Evolutionary conservation across 2,329 filamentous ascomycete species (phyloP).

Genomic region (Nemania sp.): DNA sequence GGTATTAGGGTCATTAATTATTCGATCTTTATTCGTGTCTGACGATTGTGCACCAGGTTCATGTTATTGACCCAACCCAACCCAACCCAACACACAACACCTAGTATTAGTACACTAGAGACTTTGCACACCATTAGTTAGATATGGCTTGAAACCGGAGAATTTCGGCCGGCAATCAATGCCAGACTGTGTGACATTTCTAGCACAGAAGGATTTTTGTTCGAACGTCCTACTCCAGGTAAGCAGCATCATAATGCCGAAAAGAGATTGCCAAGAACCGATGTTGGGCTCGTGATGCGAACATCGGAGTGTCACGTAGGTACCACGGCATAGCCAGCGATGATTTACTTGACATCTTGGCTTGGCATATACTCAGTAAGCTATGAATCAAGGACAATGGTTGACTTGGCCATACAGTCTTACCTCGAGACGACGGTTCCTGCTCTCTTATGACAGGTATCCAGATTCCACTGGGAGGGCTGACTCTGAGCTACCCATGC

Average conservation of each 20-base stretch:
- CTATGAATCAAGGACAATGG: not conserved
- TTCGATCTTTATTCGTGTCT: not conserved
- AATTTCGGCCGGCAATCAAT: not conserved
- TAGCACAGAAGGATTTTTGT: not conserved
- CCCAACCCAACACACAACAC: not conserved
- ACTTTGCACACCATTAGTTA: not conserved
- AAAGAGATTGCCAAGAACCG: not conserved
- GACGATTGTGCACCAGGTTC: not conserved
- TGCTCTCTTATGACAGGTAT: not conserved
- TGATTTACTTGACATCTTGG: too few relatives aligned
- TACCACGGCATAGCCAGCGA: too few relatives aligned
- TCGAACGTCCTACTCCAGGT: not conserved
- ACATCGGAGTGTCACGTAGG: too few relatives aligned
- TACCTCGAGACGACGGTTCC: slow-evolving; percentile 1
- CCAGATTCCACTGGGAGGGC: not conserved
- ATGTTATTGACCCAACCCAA: too few relatives aligned
- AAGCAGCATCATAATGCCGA: not conserved
- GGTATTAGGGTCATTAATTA: not conserved
- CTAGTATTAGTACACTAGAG: not conserved
- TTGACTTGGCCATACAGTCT: not conserved
- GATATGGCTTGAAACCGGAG: not conserved
- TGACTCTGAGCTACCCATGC: slow-evolving; percentile 8
- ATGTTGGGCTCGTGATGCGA: too few relatives aligned
- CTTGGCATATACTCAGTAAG: not conserved
- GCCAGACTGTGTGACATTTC: not conserved